Evolutionary conservation across 331 rosid genomes (phyloP).

Genomic region (Acacia concinna): DNA sequence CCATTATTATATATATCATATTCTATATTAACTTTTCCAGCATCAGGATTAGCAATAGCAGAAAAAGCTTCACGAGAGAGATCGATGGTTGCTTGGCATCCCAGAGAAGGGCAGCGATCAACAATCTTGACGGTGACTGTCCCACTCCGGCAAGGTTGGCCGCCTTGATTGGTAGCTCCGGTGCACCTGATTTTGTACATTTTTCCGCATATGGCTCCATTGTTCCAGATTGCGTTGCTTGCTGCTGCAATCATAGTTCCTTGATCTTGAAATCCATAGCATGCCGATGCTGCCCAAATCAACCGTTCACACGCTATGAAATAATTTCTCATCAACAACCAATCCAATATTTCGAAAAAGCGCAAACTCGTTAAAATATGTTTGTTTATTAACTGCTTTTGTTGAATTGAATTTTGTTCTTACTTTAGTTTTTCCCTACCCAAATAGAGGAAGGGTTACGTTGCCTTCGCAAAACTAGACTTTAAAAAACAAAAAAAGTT

Average conservation of each 20-base stretch:
- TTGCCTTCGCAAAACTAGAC: too few species aligned
- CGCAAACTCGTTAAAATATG: too few species aligned
- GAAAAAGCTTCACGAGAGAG: slow-evolving; percentile 48
- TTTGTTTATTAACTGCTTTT: too few species aligned
- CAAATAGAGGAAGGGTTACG: too few species aligned
- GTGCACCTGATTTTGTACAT: slow-evolving; percentile 38
- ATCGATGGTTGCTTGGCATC: slow-evolving; percentile 42
- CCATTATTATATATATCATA: background rate
- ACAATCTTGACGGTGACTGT: slow-evolving; percentile 44
- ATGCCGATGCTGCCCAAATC: slow-evolving; percentile 23
- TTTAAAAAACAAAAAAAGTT: too few species aligned
- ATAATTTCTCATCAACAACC: background rate
- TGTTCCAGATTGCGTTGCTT: slow-evolving; percentile 26
- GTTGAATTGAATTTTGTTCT: too few species aligned
- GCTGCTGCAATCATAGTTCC: slow-evolving; percentile 53
- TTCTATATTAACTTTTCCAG: slow-evolving; percentile 36
- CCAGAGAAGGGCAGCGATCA: slow-evolving; percentile 47
- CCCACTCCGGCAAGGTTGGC: too few species aligned
- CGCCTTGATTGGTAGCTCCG: too few species aligned
- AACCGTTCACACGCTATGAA: background rate
- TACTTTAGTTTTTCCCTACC: too few species aligned
- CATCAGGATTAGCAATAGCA: slow-evolving; percentile 29
- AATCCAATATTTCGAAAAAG: too few species aligned
- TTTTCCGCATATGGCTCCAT: slow-evolving; percentile 47
- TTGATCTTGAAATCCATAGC: slow-evolving; percentile 37